These are phyloP conservation scores for Thymus quinquecostatus DNA, from an alignment of 257 asterid genomes.

Conservation along the genomic window DNA sequence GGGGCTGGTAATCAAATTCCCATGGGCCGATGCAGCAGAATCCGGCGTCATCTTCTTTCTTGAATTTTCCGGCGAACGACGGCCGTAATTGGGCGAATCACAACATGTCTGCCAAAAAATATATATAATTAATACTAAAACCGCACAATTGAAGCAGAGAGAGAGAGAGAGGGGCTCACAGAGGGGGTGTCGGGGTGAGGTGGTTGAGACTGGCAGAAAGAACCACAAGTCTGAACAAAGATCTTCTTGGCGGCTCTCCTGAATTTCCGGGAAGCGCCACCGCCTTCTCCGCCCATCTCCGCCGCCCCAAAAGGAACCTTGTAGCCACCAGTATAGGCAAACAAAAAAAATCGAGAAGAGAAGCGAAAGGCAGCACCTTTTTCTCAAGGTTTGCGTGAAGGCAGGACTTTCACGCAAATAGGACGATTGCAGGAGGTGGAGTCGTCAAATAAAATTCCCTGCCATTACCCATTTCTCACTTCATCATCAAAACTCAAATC, in stretches of 20 bases:
- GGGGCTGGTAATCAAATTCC: slow-evolving; percentile 44
- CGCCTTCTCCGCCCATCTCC: slow-evolving; percentile 55
- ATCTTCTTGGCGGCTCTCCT: slow-evolving; percentile 78
- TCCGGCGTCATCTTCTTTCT: slow-evolving; percentile 44
- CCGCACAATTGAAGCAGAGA: background rate
- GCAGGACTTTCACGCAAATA: slow-evolving; percentile 30
- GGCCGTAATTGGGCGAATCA: slow-evolving; percentile 41
- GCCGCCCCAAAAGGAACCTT: background rate
- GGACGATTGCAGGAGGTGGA: slow-evolving; percentile 26
- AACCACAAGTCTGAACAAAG: slow-evolving; percentile 67
- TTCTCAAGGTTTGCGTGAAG: slow-evolving; percentile 10
- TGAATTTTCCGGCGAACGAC: slow-evolving; percentile 40
- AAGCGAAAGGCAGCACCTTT: slow-evolving; percentile 14
- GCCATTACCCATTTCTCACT: slow-evolving; percentile 19
- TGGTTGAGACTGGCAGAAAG: slow-evolving; percentile 54
- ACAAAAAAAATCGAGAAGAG: background rate
- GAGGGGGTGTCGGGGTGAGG: slow-evolving; percentile 34
- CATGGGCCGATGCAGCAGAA: slow-evolving; percentile 23
- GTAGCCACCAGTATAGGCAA: slow-evolving; percentile 4
- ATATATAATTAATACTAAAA: background rate
- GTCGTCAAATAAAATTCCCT: slow-evolving; percentile 21
- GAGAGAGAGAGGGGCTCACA: slow-evolving; percentile 37
- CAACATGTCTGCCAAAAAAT: slow-evolving; percentile 39
- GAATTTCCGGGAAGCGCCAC: slow-evolving; percentile 62
- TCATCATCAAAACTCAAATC: background rate